Percentiles rank a stretch among this genome's conserved stretches.
These are phyloP conservation scores for Anthracocystis panici-leucophaei DNA, from an alignment of 1,284 basidiomycete species.

Conservation along the genomic window DNA sequence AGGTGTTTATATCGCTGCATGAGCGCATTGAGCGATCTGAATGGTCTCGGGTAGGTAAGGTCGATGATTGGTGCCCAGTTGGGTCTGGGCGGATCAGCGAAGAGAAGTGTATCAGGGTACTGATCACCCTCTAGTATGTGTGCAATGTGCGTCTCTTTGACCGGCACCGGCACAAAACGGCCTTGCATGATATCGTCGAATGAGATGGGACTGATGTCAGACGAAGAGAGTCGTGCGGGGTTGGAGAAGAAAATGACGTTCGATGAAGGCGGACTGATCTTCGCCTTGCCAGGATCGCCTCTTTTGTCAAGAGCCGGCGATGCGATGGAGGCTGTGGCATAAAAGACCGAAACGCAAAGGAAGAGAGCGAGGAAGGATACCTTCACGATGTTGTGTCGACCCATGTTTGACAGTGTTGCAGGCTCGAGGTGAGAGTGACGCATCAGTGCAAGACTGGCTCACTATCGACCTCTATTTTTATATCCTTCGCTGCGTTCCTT, in stretches of 20 bases:
- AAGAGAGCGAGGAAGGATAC: background rate
- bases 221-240: background rate
- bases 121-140: constrained; percentile 3
- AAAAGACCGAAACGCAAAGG: background rate
- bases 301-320: background rate
- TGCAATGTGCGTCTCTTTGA: background rate
- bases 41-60: constrained; percentile 17
- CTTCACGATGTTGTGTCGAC: background rate
- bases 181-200: constrained; percentile 15
- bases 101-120: constrained; percentile 8
- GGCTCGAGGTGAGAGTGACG: too few relatives aligned
- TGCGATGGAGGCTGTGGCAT: background rate
- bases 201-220: constrained; percentile 1
- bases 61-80: constrained; percentile 25
- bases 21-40: constrained; percentile 20
- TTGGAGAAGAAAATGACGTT: background rate
- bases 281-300: background rate
- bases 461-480: background rate
- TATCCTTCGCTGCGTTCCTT: background rate
- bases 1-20: constrained; percentile 20
- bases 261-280: background rate
- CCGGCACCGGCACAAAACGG: background rate
- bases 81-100: constrained; percentile 5
- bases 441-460: background rate
- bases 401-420: background rate